Conservation (phyloP, 805 yeast genomes). For the Teunomyces barrocoloradensis region DNA sequence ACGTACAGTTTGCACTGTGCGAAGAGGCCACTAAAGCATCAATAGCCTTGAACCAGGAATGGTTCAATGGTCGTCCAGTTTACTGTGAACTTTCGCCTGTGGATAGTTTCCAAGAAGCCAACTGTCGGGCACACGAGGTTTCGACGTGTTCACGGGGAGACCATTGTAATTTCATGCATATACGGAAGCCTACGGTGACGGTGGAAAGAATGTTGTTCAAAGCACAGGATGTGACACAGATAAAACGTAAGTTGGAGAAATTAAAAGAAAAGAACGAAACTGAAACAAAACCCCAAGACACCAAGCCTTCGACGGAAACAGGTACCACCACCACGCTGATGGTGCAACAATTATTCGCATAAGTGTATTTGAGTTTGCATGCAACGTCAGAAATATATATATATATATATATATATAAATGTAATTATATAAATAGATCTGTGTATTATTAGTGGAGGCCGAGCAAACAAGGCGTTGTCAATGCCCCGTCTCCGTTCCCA, state of each 20-base stretch:
- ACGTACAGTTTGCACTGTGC: conserved; percentile 56
- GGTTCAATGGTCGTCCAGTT: conserved; percentile 80
- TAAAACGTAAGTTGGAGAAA: conserved; percentile 15
- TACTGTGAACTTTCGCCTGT: conserved; percentile 80
- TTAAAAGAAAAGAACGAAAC: conserved; percentile 3
- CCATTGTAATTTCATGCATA: conserved; percentile 85
- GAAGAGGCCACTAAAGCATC: conserved; percentile 61
- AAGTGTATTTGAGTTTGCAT: neutral
- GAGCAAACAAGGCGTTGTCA: too few relatives aligned
- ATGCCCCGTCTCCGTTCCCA: neutral
- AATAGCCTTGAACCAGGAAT: conserved; percentile 64
- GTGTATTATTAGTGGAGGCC: too few relatives aligned
- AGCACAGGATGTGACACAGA: conserved; percentile 34
- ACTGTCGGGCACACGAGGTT: conserved; percentile 69
- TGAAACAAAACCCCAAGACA: conserved; percentile 1
- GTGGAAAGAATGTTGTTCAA: conserved; percentile 40
- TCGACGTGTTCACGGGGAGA: conserved; percentile 73
- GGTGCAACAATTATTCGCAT: conserved; percentile 18
- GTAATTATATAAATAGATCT: too few relatives aligned
- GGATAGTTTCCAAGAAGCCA: conserved; percentile 62
- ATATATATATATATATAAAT: too few relatives aligned
- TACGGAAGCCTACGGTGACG: conserved; percentile 51
- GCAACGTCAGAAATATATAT: too few relatives aligned
- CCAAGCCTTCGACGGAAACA: neutral
- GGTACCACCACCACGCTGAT: conserved; percentile 12